These are phyloP conservation scores for Tuber melanosporum DNA, from an alignment of 495 filamentous ascomycete genomes.

Conservation along the genomic window DNA sequence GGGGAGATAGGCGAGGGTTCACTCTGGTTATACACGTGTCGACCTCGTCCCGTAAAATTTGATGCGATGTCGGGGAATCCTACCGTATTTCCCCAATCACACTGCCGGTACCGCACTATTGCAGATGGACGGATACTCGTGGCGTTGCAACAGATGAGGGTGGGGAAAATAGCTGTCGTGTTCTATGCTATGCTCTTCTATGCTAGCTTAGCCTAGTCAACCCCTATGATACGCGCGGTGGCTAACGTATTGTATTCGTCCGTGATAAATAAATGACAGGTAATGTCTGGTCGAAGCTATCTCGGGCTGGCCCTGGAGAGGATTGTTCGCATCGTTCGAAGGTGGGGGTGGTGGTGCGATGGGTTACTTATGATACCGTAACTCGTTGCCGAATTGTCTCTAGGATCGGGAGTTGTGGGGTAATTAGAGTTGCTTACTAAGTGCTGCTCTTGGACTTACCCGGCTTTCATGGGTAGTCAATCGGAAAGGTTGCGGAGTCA, in stretches of 20 bases:
- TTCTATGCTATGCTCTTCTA: not conserved
- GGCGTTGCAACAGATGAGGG: not conserved
- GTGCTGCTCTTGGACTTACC: not conserved
- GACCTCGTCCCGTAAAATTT: not conserved
- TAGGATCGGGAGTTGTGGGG: not conserved
- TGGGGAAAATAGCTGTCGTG: not conserved
- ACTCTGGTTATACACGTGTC: not conserved
- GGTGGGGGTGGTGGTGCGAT: not conserved
- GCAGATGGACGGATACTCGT: not conserved
- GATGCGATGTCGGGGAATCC: not conserved
- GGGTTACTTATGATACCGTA: not conserved
- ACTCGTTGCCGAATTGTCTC: not conserved
- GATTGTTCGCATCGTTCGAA: not conserved
- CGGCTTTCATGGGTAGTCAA: not conserved
- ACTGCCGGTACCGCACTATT: not conserved
- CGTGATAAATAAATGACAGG: not conserved
- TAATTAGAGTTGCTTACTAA: not conserved
- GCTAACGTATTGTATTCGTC: not conserved
- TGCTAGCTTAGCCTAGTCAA: not conserved
- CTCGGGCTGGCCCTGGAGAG: not conserved
- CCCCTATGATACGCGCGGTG: not conserved
- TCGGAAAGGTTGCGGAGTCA: not conserved
- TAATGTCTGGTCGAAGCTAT: not conserved
- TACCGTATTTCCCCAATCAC: not conserved
- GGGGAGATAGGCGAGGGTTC: not conserved